Evolutionary conservation across 176 grass and related monocot species (phyloP).

Genomic region (Oryza longistaminata): DNA sequence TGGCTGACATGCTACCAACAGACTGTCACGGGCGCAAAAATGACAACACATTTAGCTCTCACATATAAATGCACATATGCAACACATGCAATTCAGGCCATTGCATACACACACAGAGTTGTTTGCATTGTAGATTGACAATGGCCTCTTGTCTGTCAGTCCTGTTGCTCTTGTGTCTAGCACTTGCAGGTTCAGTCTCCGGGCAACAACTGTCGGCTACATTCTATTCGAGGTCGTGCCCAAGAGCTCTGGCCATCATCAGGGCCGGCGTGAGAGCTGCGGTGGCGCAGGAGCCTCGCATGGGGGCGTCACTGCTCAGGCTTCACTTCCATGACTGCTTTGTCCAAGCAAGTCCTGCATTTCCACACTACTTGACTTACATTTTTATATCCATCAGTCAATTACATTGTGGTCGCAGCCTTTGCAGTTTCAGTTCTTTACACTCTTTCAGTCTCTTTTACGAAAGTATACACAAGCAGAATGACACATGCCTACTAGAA

Average conservation of each 20-base stretch:
- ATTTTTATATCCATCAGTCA: neutral
- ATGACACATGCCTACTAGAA: neutral
- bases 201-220: constrained; percentile 71
- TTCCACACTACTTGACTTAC: neutral
- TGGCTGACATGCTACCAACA: neutral
- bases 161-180: constrained; percentile 36
- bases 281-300: constrained; percentile 52
- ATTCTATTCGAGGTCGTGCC: constrained; percentile 70
- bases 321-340: constrained; percentile 95
- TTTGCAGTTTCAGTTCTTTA: neutral
- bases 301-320: constrained; percentile 80
- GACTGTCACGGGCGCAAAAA: constrained; percentile 31
- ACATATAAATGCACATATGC: neutral
- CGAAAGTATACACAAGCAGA: neutral
- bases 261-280: constrained; percentile 52
- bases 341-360: constrained; percentile 67
- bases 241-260: constrained; percentile 47
- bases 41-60: neutral
- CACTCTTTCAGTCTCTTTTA: neutral
- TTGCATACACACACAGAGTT: neutral
- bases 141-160: constrained; percentile 37
- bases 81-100: neutral
- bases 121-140: neutral
- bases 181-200: constrained; percentile 33
- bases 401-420: neutral